Evolutionary conservation across 164 flowering plant species (phyloP), one percentile per base, ranked within the genome.

Genomic region (Chloranthus sessilifolius): DNA sequence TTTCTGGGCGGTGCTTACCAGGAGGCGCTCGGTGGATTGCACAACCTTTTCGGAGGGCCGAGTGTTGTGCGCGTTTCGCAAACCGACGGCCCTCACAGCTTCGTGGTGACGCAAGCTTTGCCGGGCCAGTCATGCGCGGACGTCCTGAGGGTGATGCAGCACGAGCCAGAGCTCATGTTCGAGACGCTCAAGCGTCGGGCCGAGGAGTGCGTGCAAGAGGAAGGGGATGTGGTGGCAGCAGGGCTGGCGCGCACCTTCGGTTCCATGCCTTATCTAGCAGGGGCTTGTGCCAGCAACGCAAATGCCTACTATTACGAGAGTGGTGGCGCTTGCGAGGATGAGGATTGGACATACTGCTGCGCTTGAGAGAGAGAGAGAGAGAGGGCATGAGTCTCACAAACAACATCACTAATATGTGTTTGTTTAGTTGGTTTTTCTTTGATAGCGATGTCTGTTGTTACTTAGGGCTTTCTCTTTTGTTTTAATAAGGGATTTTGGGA

Each of bases 1-100:
- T 92, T 92, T 62, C 66, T 94, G 61, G 99, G 99, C 46, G 99
- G 99, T 67, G 99, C 99, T 61, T 94, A 94, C 64, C 79, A 94
- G 88, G 99, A 94, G 92, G 97, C 99, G 48, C 86, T 94, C 21
- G 99, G 99, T 4, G 97, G 99, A 4, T 38, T 87, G 27, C 99
- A 94, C 82, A 94, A 94, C 73, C 74, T 94, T 55, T 89, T 94
- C 46, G 96, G 99, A 4, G 95, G 95, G 15, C 96, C 99, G 1
- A 88, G 94, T 59, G 86, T 92, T 11, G 89, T 86, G n/a, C 83
- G 95, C 10, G 96, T 88, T 22, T 68, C 68, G 24, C 95, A 84
- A 65, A 78, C 85, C 55, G 91, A 92, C 25, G 95, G 99, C 2
- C 96, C 95, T 2, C 86, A 83, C 59, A 61, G 95, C 73, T 92